Base-by-base conservation (phyloP, 2,329 filamentous ascomycete species). In the Beauveria pseudobassiana region DNA sequence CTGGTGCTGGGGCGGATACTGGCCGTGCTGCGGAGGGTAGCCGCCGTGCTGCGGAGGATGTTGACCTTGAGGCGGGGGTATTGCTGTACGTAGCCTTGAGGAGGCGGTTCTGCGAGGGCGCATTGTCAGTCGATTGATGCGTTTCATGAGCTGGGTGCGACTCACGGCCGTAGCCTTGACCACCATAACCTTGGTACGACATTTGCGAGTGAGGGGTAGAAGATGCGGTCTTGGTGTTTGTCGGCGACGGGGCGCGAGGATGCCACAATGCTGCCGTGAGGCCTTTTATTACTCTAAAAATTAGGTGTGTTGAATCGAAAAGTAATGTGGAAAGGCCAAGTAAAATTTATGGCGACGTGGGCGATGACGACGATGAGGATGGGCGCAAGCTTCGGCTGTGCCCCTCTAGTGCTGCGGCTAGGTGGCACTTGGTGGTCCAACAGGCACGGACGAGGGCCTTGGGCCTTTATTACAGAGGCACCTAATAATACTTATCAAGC, bases 81-180 rank as follows among this genome's bases (percentile, higher is more conserved):
- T 63, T 74, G 74, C 63, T 74, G 74, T 45, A 74, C 73, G 65
- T 78, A 77, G 65, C 75, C 76, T 64, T 76, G 75, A 34, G 70
- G 70, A 43, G 72, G 74, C 50, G 67, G 73, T 58, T 75, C 72
- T 48, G 45, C 28, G 18, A 26, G 20, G 28, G 45, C 30, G 30
- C 30, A 4, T 26, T 8, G 55, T 58, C 30, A 58, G 55, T 58
- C 12, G 5, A n/a, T n/a, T 6, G 12, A 10, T 7, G 14, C 12
- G 7, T 49, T n/a, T 24, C 20, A 22, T 4, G 14, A 28, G 42
- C 8, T 20, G 5, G 5, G 10, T 26, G 45, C 28, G 3, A 75
- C 74, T 71, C 60, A 76, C 74, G 74, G 66, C 74, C 73, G 64
- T 71, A 70, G 43, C 69, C 66, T 38, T 67, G 52, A 24, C 40